These are phyloP conservation scores for Tetradesmus lagerheimii DNA, from an alignment of 139 green algal genomes.

Conservation along the genomic window DNA sequence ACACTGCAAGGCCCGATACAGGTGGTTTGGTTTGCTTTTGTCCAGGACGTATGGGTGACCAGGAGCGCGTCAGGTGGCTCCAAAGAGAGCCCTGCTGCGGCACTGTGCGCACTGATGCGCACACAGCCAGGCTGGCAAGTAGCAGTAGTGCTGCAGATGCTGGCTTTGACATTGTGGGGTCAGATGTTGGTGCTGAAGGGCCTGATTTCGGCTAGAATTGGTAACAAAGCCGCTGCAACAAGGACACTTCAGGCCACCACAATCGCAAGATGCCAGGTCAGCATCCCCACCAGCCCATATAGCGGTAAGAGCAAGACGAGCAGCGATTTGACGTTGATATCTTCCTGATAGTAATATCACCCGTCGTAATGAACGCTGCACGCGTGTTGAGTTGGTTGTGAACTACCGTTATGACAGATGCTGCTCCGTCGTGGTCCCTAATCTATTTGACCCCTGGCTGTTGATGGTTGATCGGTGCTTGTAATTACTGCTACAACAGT, in stretches of 20 bases:
- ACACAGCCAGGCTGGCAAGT: not conserved
- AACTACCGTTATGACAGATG: not conserved
- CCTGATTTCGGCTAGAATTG: not conserved
- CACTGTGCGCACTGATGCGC: not conserved
- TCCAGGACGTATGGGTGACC: not conserved
- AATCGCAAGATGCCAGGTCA: not conserved
- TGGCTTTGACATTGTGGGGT: not conserved
- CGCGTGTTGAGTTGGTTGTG: not conserved
- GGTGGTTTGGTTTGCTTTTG: not conserved
- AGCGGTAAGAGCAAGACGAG: not conserved
- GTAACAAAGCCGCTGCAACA: not conserved
- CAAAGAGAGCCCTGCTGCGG: not conserved
- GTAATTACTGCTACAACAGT: no score
- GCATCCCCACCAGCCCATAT: not conserved
- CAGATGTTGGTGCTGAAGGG: not conserved
- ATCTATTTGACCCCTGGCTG: not conserved
- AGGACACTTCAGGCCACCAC: not conserved
- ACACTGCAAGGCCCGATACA: not conserved
- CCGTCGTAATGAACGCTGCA: not conserved
- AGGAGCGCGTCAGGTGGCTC: not conserved
- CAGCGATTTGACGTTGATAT: no score
- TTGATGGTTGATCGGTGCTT: no score
- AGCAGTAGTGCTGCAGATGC: not conserved
- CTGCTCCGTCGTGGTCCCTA: not conserved
- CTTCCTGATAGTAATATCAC: no score